These are phyloP conservation scores for Pyrenopolyporus hunteri DNA, from an alignment of 495 filamentous ascomycete genomes.

Conservation along the genomic window DNA sequence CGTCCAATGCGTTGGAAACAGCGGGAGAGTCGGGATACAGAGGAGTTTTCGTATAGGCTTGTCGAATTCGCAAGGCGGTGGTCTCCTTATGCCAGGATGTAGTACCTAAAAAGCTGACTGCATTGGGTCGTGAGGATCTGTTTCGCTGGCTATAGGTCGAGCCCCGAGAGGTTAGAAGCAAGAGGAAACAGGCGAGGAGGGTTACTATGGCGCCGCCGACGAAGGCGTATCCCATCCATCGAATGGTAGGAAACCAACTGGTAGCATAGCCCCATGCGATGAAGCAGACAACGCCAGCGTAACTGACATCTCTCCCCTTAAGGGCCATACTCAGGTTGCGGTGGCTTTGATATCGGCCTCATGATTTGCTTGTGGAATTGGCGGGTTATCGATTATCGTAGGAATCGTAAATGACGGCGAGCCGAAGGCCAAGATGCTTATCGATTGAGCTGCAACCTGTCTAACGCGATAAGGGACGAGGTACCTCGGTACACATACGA, in stretches of 20 bases:
- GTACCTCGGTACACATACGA: background rate
- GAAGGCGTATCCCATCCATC: slow-evolving; percentile 82
- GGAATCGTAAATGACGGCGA: slow-evolving; percentile 23
- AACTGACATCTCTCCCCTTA: slow-evolving; percentile 73
- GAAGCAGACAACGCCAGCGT: slow-evolving; percentile 73
- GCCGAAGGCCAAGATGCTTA: slow-evolving; percentile 21
- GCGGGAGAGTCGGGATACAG: slow-evolving; percentile 80
- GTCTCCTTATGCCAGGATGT: slow-evolving; percentile 72
- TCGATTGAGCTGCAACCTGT: slow-evolving; percentile 26
- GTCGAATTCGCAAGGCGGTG: slow-evolving; percentile 60
- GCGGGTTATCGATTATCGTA: slow-evolving; percentile 1
- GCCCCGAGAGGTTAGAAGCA: slow-evolving; percentile 67
- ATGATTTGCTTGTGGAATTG: slow-evolving; percentile 45
- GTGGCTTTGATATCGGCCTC: slow-evolving; percentile 44
- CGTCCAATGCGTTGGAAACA: slow-evolving; percentile 81
- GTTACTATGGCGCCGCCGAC: slow-evolving; percentile 65
- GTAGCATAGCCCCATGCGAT: slow-evolving; percentile 85
- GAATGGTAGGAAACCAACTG: slow-evolving; percentile 77
- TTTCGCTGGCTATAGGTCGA: slow-evolving; percentile 47
- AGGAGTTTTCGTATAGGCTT: slow-evolving; percentile 58
- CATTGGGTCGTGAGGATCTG: slow-evolving; percentile 49
- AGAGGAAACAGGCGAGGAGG: slow-evolving; percentile 53
- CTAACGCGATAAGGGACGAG: too few relatives aligned
- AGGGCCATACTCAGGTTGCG: slow-evolving; percentile 71
- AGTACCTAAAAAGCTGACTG: slow-evolving; percentile 66